Evolutionary conservation across 345 rosid species (phyloP), one percentile per base, ranked within the genome.

Genomic region (Eucalyptus sp.): DNA sequence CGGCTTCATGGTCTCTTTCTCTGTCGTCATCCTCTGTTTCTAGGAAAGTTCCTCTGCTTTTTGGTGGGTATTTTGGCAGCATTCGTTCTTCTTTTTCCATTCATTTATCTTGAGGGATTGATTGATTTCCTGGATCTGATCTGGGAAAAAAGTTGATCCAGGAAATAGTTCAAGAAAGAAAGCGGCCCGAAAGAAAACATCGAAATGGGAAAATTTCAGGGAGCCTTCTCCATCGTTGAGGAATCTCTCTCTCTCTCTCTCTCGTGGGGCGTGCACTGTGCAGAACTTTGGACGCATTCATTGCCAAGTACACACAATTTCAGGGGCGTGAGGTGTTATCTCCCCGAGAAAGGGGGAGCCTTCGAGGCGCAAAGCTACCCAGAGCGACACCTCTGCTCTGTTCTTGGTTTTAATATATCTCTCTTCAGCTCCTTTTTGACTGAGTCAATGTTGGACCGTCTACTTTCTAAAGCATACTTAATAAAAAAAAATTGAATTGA

Each of bases 1-100:
- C 87, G 95, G 90, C 29, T 94, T 95, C 91, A 96, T 95, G 99
- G 93, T 97, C 85, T 95, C 99, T 46, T 91, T 94, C 86, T 96
- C 96, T 71, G 98, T 95, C 54, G 98, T 95, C 12, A 49, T 97
- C 91, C 99, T 98, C 86, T 98, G 99, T 89, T 97, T 94, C 89
- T 98, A 92, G 91, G 18, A 41, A 24, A 86, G 83, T 76, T 76
- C 18, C 83, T 71, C 83, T 11, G 83, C 83, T 18, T 58, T 62
- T 86, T 14, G 41, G 27, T 37, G 83, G 83, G 83, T 76, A 41
- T 76, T 52, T 52, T 41, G 84, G 48, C 48, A 76, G 84, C 9
- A 76, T 41, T 76, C 13, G 3, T 62, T 87, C 20, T 85, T 62
- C 37, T 56, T 46, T 41, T 56, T 56, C 4, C 24, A 76, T 76